Conservation (phyloP, 306 rosid species). For the Prunus salicina region DNA sequence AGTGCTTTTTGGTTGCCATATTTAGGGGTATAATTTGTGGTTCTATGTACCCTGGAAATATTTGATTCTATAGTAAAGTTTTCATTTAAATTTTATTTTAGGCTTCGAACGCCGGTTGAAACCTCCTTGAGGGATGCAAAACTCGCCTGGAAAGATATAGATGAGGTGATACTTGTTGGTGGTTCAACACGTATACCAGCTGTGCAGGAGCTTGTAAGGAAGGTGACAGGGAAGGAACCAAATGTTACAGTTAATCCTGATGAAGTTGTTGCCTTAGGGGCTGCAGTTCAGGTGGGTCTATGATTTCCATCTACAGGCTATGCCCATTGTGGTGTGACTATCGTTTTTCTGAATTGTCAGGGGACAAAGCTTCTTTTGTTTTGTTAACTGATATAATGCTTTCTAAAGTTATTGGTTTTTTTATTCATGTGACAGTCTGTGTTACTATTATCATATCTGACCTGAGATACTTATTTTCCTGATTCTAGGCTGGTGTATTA, state of each 20-base stretch:
- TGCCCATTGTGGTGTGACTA: neutral
- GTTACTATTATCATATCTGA: neutral
- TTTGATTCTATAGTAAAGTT: neutral
- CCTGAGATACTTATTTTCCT: neutral
- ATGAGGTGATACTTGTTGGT: conserved; percentile 83
- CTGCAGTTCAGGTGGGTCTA: conserved; percentile 69
- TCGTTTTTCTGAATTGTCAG: neutral
- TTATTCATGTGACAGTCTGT: too few species aligned
- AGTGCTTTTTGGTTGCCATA: neutral
- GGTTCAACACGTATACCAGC: conserved; percentile 83
- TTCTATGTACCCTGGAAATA: neutral
- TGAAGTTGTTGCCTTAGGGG: conserved; percentile 90
- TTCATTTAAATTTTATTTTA: conserved; percentile 12
- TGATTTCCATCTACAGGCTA: neutral
- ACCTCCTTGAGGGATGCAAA: conserved; percentile 95
- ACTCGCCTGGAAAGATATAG: conserved; percentile 74
- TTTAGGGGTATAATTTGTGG: neutral
- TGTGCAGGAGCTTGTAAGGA: conserved; percentile 73
- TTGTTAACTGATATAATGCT: neutral
- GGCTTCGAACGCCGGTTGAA: conserved; percentile 86
- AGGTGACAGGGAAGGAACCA: conserved; percentile 72
- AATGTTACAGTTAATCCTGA: conserved; percentile 87
- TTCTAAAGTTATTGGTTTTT: neutral
- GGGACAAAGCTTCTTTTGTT: neutral
- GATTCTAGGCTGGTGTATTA: conserved; percentile 66